Evolutionary conservation across 345 rosid species (phyloP), one percentile per base, ranked within the genome.

Genomic region (Laguncularia racemosa): DNA sequence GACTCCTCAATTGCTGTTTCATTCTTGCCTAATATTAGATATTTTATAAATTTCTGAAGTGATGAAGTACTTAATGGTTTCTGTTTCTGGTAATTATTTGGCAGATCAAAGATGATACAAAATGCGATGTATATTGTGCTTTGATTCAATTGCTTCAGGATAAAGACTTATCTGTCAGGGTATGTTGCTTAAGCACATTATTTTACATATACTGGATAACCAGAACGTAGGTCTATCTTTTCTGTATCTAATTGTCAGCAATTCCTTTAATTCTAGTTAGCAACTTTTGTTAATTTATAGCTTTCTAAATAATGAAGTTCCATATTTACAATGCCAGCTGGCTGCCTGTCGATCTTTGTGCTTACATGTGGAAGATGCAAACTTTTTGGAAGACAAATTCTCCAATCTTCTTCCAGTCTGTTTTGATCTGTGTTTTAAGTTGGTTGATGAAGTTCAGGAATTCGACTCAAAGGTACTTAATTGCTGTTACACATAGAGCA

Each of bases 301-400:
- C 18, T 62, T 47, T 70, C 71, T 49, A 44, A 66, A 48, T 59
- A 61, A 72, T 81, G 72, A 71, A 52, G 21, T 72, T 46, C 57
- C 71, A 40, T 59, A 61, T 71, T 72, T 69, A 12, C 63, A 69
- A 66, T 59, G 73, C 60, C 67, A 93, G 99, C 81, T 93, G 77
- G 99, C 97, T 70, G 97, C 99, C 64, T 89, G 97, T 72, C 80
- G 99, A 54, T 83, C 99, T 55, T 70, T 89, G 76, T 93, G 91
- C 82, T 77, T 70, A 55, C 95, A 93, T 65, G 69, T 93, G 56
- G 97, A 93, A 76, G 99, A 93, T 81, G 95, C 99, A 45, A 89
- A 89, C 74, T 93, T 93, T 55, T 79, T 89, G 46, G 85, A 87
- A 65, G 71, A 56, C 60, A 79, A 73, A 58, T 93, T 93, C 67